Conservation (phyloP, 169 alveolate species). For the Cryptosporidium ubiquitum region DNA sequence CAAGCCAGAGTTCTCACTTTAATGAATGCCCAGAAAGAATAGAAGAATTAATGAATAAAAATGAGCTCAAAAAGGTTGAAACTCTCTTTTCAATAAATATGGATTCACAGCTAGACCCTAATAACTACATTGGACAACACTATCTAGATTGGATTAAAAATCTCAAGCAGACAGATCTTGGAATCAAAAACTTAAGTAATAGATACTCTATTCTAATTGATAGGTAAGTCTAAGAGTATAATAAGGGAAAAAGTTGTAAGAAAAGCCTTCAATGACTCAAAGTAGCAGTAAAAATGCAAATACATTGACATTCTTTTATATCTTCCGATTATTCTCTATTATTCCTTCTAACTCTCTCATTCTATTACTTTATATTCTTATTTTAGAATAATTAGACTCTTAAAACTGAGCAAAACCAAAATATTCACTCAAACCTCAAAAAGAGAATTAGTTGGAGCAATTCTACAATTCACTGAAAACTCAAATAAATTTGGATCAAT, state of each 20-base stretch:
- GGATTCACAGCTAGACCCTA: constrained; percentile 15
- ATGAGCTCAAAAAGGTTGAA: not conserved
- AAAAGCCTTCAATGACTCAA: not conserved
- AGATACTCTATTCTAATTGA: constrained; percentile 5
- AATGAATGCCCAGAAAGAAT: constrained; percentile 12
- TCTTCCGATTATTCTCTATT: too few species aligned
- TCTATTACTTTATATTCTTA: not conserved
- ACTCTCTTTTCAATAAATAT: not conserved
- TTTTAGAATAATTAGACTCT: constrained; percentile 8
- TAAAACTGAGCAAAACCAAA: not conserved
- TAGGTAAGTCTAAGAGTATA: constrained; percentile 29
- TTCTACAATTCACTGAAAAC: constrained; percentile 17
- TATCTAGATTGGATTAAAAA: constrained; percentile 1
- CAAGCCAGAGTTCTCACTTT: not conserved
- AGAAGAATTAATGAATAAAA: not conserved
- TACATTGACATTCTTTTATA: too few species aligned
- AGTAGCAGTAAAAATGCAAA: too few species aligned
- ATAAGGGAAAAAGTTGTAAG: not conserved
- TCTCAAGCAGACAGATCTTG: not conserved
- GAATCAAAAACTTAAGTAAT: not conserved
- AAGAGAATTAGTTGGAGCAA: constrained; percentile 30
- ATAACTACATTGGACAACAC: constrained; percentile 27
- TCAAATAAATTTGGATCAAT: constrained; percentile 35
- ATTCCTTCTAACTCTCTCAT: not conserved
- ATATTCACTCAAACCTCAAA: constrained; percentile 17